A percentile compares a stretch with the other conserved stretches of the same genome.
Evolutionary conservation across 352 stramenopile species (phyloP).

Genomic region (Phytophthora tentaculata): DNA sequence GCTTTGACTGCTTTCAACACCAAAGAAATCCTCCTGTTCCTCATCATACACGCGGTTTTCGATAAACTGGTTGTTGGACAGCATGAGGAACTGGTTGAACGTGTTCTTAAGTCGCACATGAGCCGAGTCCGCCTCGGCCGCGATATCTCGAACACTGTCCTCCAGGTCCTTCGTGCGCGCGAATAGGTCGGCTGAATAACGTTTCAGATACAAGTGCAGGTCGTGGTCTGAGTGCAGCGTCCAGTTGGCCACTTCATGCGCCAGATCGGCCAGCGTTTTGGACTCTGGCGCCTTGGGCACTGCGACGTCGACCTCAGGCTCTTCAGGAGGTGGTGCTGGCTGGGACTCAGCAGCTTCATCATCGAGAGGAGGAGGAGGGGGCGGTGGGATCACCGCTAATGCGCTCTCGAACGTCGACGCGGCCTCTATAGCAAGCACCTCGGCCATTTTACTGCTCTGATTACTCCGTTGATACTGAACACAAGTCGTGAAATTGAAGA

Average conservation of each 20-base stretch:
- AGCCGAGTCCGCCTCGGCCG: slow-evolving; percentile 65
- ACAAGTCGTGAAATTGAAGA: slow-evolving; percentile 28
- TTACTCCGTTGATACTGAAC: slow-evolving; percentile 20
- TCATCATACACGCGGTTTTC: slow-evolving; percentile 91
- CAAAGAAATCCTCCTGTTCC: slow-evolving; percentile 79
- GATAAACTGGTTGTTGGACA: slow-evolving; percentile 90
- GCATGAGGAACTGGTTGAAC: slow-evolving; percentile 89
- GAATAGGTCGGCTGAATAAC: slow-evolving; percentile 67
- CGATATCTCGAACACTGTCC: slow-evolving; percentile 72
- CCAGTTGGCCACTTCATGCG: slow-evolving; percentile 59
- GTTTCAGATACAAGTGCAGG: slow-evolving; percentile 71
- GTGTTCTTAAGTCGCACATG: slow-evolving; percentile 84
- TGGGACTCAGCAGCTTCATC: slow-evolving; percentile 3
- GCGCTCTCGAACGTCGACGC: slow-evolving; percentile 17
- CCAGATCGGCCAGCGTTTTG: slow-evolving; percentile 57
- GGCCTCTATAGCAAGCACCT: slow-evolving; percentile 43
- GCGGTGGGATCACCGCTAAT: slow-evolving; percentile 31
- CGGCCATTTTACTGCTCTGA: slow-evolving; percentile 32
- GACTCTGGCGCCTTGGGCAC: slow-evolving; percentile 19
- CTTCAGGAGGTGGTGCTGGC: neutral
- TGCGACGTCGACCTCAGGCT: neutral
- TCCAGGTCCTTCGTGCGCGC: slow-evolving; percentile 74
- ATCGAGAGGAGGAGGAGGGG: slow-evolving; percentile 8
- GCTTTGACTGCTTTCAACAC: slow-evolving; percentile 21
- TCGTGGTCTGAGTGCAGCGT: slow-evolving; percentile 81